These are phyloP conservation scores for Penicillium paxilli DNA, from an alignment of 495 filamentous ascomycete genomes.

Conservation along the genomic window DNA sequence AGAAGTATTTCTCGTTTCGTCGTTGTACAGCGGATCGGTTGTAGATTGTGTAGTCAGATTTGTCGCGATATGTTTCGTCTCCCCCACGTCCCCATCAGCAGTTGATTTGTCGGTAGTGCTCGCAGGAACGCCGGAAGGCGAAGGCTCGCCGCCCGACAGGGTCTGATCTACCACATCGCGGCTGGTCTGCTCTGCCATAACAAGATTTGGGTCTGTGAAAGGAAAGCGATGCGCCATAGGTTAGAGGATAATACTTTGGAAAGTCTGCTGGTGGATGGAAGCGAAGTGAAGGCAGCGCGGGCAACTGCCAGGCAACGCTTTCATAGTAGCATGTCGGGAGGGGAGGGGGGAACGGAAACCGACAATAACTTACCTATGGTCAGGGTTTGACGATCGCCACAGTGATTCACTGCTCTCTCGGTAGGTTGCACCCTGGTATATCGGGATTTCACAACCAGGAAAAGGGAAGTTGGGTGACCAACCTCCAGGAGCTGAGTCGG, in stretches of 20 bases:
- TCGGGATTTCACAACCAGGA: constrained; percentile 38
- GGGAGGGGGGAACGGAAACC: constrained; percentile 11
- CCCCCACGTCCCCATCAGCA: constrained; percentile 59
- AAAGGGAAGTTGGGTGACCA: constrained; percentile 27
- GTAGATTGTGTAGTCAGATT: constrained; percentile 27
- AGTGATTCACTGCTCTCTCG: constrained; percentile 40
- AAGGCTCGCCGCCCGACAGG: constrained; percentile 70
- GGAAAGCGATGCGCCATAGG: constrained; percentile 31
- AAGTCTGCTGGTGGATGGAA: constrained; percentile 4
- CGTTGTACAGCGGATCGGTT: constrained; percentile 24
- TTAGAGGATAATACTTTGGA: constrained; percentile 33
- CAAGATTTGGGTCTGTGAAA: constrained; percentile 61
- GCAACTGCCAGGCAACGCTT: constrained; percentile 20
- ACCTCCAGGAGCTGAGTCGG: constrained; percentile 21
- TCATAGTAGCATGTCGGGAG: no score
- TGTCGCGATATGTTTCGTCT: constrained; percentile 42
- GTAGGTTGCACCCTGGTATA: constrained; percentile 41
- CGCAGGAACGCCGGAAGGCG: constrained; percentile 73
- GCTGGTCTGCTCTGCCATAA: constrained; percentile 78
- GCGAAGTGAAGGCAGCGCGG: constrained; percentile 9
- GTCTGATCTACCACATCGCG: constrained; percentile 79
- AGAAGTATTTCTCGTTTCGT: constrained; percentile 24
- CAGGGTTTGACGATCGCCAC: constrained; percentile 53
- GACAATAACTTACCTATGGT: constrained; percentile 49
- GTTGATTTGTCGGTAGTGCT: constrained; percentile 54